phyloP scores from a whole-genome alignment of 176 grass and related monocot species.

The Dendrocalamus sinicus region DNA sequence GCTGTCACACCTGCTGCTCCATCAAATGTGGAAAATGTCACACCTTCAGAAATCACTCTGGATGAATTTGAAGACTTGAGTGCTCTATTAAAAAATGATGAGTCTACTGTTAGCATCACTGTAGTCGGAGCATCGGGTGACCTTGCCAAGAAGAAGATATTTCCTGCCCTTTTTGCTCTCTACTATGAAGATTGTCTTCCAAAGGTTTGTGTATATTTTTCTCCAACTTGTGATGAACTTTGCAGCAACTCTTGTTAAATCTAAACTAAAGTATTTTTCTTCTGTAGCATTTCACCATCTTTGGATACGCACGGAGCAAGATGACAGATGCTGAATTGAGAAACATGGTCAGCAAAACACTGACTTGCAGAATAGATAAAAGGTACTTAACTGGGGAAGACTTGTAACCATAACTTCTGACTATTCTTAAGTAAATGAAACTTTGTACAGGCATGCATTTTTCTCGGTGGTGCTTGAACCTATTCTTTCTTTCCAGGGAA shows the following conservation, averaged over 20 bases:
- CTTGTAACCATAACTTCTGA: neutral
- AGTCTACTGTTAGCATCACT: constrained; percentile 85
- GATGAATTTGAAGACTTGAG: constrained; percentile 61
- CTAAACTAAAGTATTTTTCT: neutral
- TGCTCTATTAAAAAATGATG: neutral
- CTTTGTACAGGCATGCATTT: neutral
- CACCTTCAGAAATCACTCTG: constrained; percentile 39
- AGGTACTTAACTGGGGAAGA: constrained; percentile 49
- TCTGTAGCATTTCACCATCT: constrained; percentile 95
- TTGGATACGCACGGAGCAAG: constrained; percentile 96
- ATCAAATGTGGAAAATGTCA: constrained; percentile 54
- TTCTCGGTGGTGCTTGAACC: constrained; percentile 19
- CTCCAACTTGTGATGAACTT: neutral
- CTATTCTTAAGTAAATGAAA: constrained; percentile 10
- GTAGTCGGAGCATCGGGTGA: constrained; percentile 93
- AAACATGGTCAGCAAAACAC: constrained; percentile 87
- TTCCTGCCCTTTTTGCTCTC: constrained; percentile 93
- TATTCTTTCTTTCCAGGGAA: constrained; percentile 63
- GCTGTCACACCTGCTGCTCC: constrained; percentile 19
- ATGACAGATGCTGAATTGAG: constrained; percentile 96
- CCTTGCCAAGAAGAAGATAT: constrained; percentile 99
- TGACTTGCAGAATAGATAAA: constrained; percentile 95
- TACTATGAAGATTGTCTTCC: constrained; percentile 96
- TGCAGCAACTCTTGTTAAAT: neutral
- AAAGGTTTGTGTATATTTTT: constrained; percentile 49